Evolutionary conservation across 257 asterid genomes (phyloP).

Genomic region (Paraleonurus japonicus): DNA sequence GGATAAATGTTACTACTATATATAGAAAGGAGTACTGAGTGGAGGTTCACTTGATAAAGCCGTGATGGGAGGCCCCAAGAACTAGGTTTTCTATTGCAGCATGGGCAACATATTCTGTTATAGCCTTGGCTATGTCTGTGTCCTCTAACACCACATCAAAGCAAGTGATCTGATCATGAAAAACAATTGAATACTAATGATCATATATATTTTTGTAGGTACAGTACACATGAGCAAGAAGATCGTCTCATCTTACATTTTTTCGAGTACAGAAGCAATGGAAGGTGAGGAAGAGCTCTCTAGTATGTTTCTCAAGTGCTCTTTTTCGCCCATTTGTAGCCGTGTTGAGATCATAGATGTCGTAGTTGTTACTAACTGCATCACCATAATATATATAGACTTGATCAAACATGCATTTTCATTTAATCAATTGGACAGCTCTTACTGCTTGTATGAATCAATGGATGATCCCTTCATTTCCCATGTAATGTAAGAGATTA

Average conservation of each 20-base stretch:
- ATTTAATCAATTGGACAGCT: no score
- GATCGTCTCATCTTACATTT: slow-evolving; percentile 46
- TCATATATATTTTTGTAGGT: not conserved
- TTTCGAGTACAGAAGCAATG: slow-evolving; percentile 84
- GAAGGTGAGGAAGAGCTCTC: slow-evolving; percentile 59
- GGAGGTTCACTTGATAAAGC: slow-evolving; percentile 65
- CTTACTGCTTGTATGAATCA: no score
- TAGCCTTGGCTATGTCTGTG: slow-evolving; percentile 55
- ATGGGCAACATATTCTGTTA: slow-evolving; percentile 61
- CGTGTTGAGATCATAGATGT: slow-evolving; percentile 30
- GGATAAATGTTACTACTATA: not conserved
- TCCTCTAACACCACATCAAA: slow-evolving; percentile 70
- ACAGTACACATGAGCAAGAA: not conserved
- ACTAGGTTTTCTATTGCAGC: slow-evolving; percentile 74
- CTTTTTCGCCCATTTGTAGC: slow-evolving; percentile 31
- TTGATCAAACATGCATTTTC: no score
- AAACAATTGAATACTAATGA: not conserved
- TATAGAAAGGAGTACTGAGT: not conserved
- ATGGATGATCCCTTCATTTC: no score
- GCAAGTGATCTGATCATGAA: slow-evolving; percentile 55
- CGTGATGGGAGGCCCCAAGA: slow-evolving; percentile 76
- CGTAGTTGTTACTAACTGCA: slow-evolving; percentile 47
- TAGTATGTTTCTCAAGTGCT: slow-evolving; percentile 49
- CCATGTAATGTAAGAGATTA: no score
- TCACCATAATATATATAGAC: not conserved